These are phyloP conservation scores for Boletus barrowsii DNA, from an alignment of 768 basidiomycete genomes.

Conservation along the genomic window DNA sequence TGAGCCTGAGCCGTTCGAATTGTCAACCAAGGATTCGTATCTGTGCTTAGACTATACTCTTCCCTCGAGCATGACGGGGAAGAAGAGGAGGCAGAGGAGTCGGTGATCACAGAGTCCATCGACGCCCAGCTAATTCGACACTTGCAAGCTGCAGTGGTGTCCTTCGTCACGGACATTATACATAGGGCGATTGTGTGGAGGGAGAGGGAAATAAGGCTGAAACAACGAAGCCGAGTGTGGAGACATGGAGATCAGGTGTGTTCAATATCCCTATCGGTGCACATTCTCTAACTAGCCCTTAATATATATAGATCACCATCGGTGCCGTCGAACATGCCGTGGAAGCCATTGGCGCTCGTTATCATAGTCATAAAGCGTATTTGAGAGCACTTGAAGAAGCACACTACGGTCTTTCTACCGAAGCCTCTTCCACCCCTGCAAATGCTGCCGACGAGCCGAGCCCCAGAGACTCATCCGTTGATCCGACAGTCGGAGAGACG, in stretches of 20 bases:
- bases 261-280: background rate
- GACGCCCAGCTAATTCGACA: conserved; percentile 48
- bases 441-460: conserved; percentile 17
- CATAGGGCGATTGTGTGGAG: conserved; percentile 51
- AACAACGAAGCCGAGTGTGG: conserved; percentile 62
- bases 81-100: conserved; percentile 14
- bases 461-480: background rate
- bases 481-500: conserved; percentile 1
- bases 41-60: conserved; percentile 26
- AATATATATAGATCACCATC: conserved; percentile 41
- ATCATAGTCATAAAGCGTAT: conserved; percentile 38
- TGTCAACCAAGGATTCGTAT: conserved; percentile 1
- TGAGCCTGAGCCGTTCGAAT: background rate
- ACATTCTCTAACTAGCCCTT: background rate
- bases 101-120: conserved; percentile 35
- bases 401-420: conserved; percentile 2
- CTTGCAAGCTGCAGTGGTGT: conserved; percentile 42
- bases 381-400: conserved; percentile 35
- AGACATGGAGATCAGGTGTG: conserved; percentile 42
- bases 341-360: conserved; percentile 42
- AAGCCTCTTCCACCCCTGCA: background rate
- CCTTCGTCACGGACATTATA: conserved; percentile 51
- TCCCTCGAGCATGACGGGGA: conserved; percentile 22
- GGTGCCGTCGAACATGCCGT: conserved; percentile 49
- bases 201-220: conserved; percentile 58